phyloP scores from a whole-genome alignment of 148 eudicot species.

The Hydrangea macrophylla region DNA sequence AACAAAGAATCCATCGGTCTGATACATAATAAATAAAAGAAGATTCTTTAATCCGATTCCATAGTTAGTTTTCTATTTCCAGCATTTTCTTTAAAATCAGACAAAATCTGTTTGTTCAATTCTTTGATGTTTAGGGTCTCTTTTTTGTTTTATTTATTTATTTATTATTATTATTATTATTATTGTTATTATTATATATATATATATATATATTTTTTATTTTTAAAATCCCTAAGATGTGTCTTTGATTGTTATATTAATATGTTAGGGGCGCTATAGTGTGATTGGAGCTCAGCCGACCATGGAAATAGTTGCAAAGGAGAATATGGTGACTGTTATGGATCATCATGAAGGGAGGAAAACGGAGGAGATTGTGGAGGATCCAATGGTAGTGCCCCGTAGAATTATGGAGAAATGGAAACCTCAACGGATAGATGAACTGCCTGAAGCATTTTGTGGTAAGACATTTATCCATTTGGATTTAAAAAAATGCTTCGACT shows the following conservation, averaged over 20 bases:
- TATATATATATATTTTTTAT: background rate
- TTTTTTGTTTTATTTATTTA: no score
- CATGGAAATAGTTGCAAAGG: constrained; percentile 96
- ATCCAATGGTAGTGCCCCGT: constrained; percentile 87
- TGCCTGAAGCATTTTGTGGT: constrained; percentile 98
- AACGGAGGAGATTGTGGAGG: constrained; percentile 73
- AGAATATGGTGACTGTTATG: constrained; percentile 79
- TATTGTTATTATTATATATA: no score
- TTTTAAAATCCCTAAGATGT: background rate
- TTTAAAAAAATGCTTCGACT: constrained; percentile 9
- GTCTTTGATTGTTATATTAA: constrained; percentile 4
- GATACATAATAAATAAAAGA: no score
- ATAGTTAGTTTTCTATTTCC: background rate
- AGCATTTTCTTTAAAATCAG: background rate
- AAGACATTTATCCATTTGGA: constrained; percentile 22
- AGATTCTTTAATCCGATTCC: background rate
- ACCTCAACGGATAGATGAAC: constrained; percentile 89
- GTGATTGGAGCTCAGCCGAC: constrained; percentile 96
- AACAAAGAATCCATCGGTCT: no score
- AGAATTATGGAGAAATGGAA: constrained; percentile 91
- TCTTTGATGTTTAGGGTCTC: no score
- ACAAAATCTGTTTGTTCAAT: background rate
- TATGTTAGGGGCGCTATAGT: constrained; percentile 88
- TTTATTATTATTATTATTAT: no score
- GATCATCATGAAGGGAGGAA: constrained; percentile 69